Evolutionary conservation across 495 filamentous ascomycete genomes (phyloP), one percentile per base, ranked within the genome.

Genomic region (Alectoria sarmentosa): DNA sequence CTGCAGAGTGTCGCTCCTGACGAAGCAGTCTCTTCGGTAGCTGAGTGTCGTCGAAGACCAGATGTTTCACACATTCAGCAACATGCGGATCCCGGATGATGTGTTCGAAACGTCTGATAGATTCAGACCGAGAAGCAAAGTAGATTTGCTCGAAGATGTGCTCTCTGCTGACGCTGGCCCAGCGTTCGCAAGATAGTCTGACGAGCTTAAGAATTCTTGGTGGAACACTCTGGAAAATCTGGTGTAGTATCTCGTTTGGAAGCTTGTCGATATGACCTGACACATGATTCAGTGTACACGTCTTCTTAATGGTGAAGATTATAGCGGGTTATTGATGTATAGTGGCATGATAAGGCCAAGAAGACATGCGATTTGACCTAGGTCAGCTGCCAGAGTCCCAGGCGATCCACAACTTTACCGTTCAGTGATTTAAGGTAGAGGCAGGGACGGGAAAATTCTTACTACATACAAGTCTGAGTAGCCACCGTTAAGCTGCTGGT

Each of bases 11-110:
- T 54, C 13, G 14, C 49, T 15, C 5, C 15, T 28, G 26, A 26
- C 15, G 23, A 4, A 30, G 49, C 49, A 54, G 28, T 14, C 49
- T 30, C 28, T 54, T 30, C 28, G 49, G 28, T 54, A 54, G 49
- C 49, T 54, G 26, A 21, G 49, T 54, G 6, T 54, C 49, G 28
- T 54, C 49, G 28, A 54, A 54, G 49, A 54, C 49, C 28, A 54
- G 28, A 28, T 54, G 49, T 54, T 54, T 54, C 49, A 54, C 49
- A 32, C 13, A 30, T 32, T 28, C 28, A 54, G 49, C 23, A 54
- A 54, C 11, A 30, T 32, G 28, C n/a, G 13, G 28, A 28, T 54
- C 26, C 28, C 28, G 26, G 28, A 17, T 19, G 14, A 32, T 54
- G 10, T 54, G 13, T 30, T 32, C 28, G 14, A 54, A 54, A 54